phyloP scores from a whole-genome alignment of 2,329 filamentous ascomycete genomes.

The Aspergillus tubingensis region DNA sequence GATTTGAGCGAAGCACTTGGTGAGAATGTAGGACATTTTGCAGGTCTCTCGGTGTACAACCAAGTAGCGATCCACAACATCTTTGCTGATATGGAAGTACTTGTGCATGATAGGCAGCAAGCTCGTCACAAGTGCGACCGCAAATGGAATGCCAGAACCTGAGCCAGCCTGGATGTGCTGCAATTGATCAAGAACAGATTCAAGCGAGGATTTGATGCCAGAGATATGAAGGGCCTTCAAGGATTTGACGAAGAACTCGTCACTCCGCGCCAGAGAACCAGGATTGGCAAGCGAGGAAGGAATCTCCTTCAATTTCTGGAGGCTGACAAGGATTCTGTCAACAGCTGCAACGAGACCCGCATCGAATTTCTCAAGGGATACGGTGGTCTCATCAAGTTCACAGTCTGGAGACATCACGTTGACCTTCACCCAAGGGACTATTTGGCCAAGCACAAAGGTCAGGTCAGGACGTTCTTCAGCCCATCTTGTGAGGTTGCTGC shows the following conservation, averaged over 20 bases:
- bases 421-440: constrained; percentile 63
- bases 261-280: constrained; percentile 63
- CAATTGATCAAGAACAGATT: constrained; percentile 49
- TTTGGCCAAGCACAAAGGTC: constrained; percentile 65
- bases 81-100: constrained; percentile 65
- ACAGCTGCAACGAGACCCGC: constrained; percentile 63
- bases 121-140: constrained; percentile 61
- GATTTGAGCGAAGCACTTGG: constrained; percentile 75
- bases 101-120: constrained; percentile 72
- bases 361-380: constrained; percentile 53
- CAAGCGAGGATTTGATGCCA: constrained; percentile 54
- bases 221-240: constrained; percentile 62
- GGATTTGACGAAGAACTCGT: constrained; percentile 54
- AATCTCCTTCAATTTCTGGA: constrained; percentile 66
- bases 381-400: constrained; percentile 16
- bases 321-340: constrained; percentile 74
- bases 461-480: constrained; percentile 58
- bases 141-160: constrained; percentile 45
- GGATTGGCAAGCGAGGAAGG: constrained; percentile 62
- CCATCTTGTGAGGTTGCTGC: constrained; percentile 47
- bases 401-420: constrained; percentile 23
- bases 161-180: constrained; percentile 49
- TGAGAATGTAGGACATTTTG: constrained; percentile 73
- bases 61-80: constrained; percentile 60
- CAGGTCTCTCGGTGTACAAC: constrained; percentile 69